phyloP scores from a whole-genome alignment of 331 rosid species.

The Acacia pycnantha region DNA sequence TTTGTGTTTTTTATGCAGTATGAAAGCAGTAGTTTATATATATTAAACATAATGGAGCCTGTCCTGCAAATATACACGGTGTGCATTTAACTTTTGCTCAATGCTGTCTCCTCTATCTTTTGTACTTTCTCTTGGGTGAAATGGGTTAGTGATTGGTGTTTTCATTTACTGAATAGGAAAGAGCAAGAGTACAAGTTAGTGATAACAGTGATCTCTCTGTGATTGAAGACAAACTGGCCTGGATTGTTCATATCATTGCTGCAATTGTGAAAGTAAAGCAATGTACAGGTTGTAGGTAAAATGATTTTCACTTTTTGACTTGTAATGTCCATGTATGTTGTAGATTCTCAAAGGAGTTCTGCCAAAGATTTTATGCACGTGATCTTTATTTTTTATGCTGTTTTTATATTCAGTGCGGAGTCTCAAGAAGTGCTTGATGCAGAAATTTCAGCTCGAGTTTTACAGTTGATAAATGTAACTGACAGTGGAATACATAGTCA shows the following conservation, averaged over 20 bases:
- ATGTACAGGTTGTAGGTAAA: conserved; percentile 89
- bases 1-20: conserved; percentile 65
- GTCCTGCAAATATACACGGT: conserved; percentile 90
- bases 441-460: conserved; percentile 94
- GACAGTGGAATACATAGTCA: conserved; percentile 93
- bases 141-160: conserved; percentile 25
- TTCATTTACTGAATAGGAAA: conserved; percentile 63
- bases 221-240: conserved; percentile 92
- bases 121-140: conserved; percentile 24
- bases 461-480: conserved; percentile 85
- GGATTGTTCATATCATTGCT: conserved; percentile 97
- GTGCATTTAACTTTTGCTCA: conserved; percentile 34
- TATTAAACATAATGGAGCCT: conserved; percentile 91
- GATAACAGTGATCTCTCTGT: conserved; percentile 76
- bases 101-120: conserved; percentile 16
- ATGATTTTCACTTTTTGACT: conserved; percentile 19
- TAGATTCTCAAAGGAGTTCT: conserved; percentile 1
- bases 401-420: conserved; percentile 65
- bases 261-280: conserved; percentile 90
- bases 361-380: conserved; percentile 12
- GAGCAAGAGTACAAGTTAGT: conserved; percentile 76
- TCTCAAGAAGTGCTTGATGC: conserved; percentile 96
- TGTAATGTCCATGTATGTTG: conserved; percentile 16
- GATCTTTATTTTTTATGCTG: conserved; percentile 18
- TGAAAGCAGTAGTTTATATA: conserved; percentile 88